A percentile compares a stretch with the other conserved stretches of the same genome.
phyloP scores from a whole-genome alignment of 441 rosid genomes.

The Cnidoscolus chayamansa region DNA sequence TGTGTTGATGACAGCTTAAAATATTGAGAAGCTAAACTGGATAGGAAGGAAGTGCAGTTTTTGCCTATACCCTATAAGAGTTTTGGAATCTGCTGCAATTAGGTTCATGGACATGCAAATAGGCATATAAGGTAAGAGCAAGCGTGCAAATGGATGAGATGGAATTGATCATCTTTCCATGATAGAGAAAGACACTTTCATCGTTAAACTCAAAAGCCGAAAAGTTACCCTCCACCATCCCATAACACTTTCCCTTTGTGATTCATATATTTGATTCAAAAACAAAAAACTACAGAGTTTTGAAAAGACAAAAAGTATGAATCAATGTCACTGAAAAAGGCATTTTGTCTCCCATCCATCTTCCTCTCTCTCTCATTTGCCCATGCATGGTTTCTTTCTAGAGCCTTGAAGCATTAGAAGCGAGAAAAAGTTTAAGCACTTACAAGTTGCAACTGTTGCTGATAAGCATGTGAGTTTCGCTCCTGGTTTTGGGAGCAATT shows the following conservation, averaged over 20 bases:
- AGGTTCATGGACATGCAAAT: slow-evolving; percentile 6
- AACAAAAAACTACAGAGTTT: slow-evolving; percentile 24
- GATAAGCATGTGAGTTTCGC: slow-evolving; percentile 26
- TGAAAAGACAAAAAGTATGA: slow-evolving; percentile 43
- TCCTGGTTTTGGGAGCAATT: slow-evolving; percentile 16
- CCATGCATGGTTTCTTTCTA: slow-evolving; percentile 30
- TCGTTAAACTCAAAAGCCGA: slow-evolving; percentile 52
- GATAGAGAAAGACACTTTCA: slow-evolving; percentile 60
- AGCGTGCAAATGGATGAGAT: slow-evolving; percentile 22
- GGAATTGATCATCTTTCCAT: slow-evolving; percentile 31
- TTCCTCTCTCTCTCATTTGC: slow-evolving; percentile 13
- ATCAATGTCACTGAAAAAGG: slow-evolving; percentile 29
- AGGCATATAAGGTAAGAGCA: slow-evolving; percentile 13
- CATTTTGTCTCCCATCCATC: slow-evolving; percentile 29
- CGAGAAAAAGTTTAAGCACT: slow-evolving; percentile 22
- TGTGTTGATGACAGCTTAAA: slow-evolving; percentile 30
- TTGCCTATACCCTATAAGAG: slow-evolving; percentile 9
- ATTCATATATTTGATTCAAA: slow-evolving; percentile 29
- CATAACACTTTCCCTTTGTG: slow-evolving; percentile 6
- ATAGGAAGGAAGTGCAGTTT: slow-evolving; percentile 1
- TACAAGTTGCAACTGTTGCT: slow-evolving; percentile 30
- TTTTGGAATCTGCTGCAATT: background rate
- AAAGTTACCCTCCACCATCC: slow-evolving; percentile 34
- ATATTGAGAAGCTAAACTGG: background rate
- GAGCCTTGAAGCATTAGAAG: slow-evolving; percentile 32